Base-by-base conservation (phyloP, 2,329 filamentous ascomycete genomes). In the Lecanicillium sp. region DNA sequence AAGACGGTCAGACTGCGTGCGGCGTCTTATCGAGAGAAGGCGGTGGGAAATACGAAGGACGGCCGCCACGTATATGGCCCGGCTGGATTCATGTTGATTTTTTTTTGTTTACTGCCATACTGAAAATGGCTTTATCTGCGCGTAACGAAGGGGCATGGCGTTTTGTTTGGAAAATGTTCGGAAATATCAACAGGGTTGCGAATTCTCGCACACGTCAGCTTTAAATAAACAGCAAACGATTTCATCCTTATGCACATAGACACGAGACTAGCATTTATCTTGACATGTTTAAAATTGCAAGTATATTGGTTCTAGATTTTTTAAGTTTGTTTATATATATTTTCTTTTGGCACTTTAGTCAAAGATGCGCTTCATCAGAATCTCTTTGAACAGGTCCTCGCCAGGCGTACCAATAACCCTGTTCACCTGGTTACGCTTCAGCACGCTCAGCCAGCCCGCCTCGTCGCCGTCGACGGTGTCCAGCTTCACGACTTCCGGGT, bases 401-500 rank as follows among this genome's bases (percentile, higher is more conserved):
- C 84, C 88, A 0, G 87, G 88, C 54, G 85, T 79, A 21, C 66
- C 69, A 42, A 87, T 74, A 64, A 90, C 84, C 61, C 88, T 78
- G 65, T 81, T 78, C 54, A 98, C 77, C 47, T 87, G 77, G 68
- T 97, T 98, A 5, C 90, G 90, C 58, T 79, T 83, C 54, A 70
- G 73, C 12, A 68, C 63, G 62, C 84, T 88, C 60, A 93, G 65
- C 93, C 93, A 97, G 44, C 70, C 84, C 71, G 57, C 79, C 67
- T 66, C 81, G 64, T 97, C 91, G 33, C 84, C 86, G 0, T 83
- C 74, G 24, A 83, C 75, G 55, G 78, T 71, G 49, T 74, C 71
- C 15, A 67, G 51, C 5, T 61, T 61, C 17, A 69, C 50, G 58
- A 73, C 55, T 32, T 68, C 56, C 48, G 67, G 61, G 48, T 68